Evolutionary conservation across 1,139 yeast species (phyloP), one percentile per base, ranked within the genome.

Genomic region (Geotrichum citri-aurantii): DNA sequence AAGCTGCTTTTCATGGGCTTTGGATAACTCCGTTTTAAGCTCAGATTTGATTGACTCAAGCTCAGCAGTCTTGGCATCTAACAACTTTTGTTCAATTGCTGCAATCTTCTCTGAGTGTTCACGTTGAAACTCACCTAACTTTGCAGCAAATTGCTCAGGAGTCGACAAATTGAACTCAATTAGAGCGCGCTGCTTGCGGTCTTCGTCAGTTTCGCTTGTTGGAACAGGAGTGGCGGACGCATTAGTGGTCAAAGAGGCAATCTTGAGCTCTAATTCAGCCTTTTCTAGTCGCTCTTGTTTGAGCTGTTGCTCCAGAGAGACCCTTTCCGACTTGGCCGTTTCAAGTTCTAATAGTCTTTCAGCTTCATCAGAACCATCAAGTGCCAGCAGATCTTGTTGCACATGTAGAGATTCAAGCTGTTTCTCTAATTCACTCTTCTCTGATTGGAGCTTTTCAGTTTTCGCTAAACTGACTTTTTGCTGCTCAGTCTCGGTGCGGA

Each of bases 1-100:
- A 14, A 55, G 31, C 21, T 57, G 55, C 14, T 50, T 44, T 44
- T 56, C 61, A 29, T 58, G 52, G 19, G 23, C 52, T 21, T 46
- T 48, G 11, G 19, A 17, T 21, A 53, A 24, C 17, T 53, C 56
- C n/a, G 48, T 26, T 31, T 53, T 47, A 5, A 53, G 26, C 44
- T 60, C 56, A 8, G 50, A 50, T 27, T 52, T 26, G 14, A 29
- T 21, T 2, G 64, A 65, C 29, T 64, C 57, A 53, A 67, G 68
- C 56, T 69, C 67, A 49, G 65, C 68, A 29, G 54, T 23, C 48
- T 50, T 27, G 14, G 59, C 55, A 12, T n/a, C 21, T 7, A 17
- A 37, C n/a, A 55, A 50, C 19, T 52, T 60, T 27, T 53, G 27
- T 19, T 47, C 48, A n/a, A 21, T 24, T 12, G 55, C 59, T 40